Conservation (phyloP, 1,284 basidiomycete species). For the Moniliophthora roreri region DNA sequence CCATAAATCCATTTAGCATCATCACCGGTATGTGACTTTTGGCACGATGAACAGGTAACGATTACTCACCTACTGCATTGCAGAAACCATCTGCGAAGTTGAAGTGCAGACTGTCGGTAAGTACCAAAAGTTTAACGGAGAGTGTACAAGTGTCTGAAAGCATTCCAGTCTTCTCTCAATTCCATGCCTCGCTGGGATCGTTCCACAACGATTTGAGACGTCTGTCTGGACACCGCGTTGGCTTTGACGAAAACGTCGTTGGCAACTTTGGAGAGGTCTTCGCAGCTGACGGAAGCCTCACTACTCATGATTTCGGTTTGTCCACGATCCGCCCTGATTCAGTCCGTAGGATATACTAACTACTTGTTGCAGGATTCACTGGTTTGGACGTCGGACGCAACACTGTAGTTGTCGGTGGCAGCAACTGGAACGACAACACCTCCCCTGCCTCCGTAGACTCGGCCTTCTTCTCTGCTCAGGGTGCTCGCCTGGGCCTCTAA, state of each 20-base stretch:
- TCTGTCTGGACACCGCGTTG: conserved; percentile 23
- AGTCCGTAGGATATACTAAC: too few species aligned
- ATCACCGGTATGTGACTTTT: too few species aligned
- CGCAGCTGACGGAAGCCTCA: conserved; percentile 16
- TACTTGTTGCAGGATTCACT: too few species aligned
- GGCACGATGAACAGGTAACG: too few species aligned
- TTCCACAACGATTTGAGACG: conserved; percentile 29
- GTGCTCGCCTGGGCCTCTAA: background rate
- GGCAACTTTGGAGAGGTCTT: conserved; percentile 19
- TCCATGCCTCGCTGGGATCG: conserved; percentile 16
- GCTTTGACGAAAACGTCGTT: conserved; percentile 21
- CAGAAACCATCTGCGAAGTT: conserved; percentile 30
- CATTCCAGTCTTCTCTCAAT: conserved; percentile 12
- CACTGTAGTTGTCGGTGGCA: conserved; percentile 16
- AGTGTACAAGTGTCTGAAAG: background rate
- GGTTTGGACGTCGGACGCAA: conserved; percentile 17
- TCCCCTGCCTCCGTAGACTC: conserved; percentile 12
- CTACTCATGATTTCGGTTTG: conserved; percentile 10
- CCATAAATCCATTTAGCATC: conserved; percentile 26
- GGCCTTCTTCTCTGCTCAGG: background rate
- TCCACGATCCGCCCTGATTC: too few species aligned
- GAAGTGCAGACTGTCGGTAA: conserved; percentile 28
- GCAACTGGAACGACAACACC: conserved; percentile 17
- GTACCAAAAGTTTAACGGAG: background rate
- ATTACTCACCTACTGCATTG: too few species aligned